Conservation (phyloP, 371 early-diverging fungal species). For the Smittium mucronatum region DNA sequence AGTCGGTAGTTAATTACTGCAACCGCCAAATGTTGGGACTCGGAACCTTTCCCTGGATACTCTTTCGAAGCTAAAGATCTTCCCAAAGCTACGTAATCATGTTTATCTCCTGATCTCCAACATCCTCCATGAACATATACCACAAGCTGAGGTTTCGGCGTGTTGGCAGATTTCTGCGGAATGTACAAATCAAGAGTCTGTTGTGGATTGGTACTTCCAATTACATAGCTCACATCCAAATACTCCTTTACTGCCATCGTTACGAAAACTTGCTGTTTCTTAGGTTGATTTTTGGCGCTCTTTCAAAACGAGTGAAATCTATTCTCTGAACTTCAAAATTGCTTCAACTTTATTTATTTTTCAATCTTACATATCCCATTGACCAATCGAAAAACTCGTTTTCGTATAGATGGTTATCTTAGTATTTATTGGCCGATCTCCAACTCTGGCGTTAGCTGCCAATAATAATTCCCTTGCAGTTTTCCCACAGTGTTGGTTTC, state of each 20-base stretch:
- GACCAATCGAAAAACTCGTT: too few relatives aligned
- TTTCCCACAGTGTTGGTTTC: too few relatives aligned
- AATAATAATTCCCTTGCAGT: too few relatives aligned
- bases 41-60: not conserved
- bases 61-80: not conserved
- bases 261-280: not conserved
- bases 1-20: slow-evolving; percentile 12
- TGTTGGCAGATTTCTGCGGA: not conserved
- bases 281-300: too few relatives aligned
- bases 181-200: slow-evolving; percentile 10
- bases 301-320: too few relatives aligned
- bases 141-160: not conserved
- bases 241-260: slow-evolving; percentile 2
- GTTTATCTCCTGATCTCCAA: slow-evolving; percentile 12
- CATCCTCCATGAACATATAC: slow-evolving; percentile 13
- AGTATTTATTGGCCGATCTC: too few relatives aligned
- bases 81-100: slow-evolving; percentile 7
- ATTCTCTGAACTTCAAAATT: too few relatives aligned
- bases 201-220: not conserved
- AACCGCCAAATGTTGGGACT: not conserved
- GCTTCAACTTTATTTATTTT: too few relatives aligned
- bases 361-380: too few relatives aligned
- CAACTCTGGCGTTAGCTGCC: too few relatives aligned
- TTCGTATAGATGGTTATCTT: too few relatives aligned
- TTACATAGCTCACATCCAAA: not conserved